phyloP scores from a whole-genome alignment of 441 rosid species.

The Dalechampia spathulata region DNA sequence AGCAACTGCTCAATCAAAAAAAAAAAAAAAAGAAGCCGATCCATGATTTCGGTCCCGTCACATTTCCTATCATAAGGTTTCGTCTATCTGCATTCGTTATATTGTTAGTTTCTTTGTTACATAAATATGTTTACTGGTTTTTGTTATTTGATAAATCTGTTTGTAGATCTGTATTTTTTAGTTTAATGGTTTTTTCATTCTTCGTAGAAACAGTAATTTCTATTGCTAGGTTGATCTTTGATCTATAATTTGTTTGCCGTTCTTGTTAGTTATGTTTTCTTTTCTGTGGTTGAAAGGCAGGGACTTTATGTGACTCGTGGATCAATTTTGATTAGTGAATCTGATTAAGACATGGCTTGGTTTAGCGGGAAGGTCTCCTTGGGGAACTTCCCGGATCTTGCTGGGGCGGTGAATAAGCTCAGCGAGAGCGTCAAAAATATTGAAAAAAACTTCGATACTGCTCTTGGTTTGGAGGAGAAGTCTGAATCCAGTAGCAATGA shows the following conservation, averaged over 20 bases:
- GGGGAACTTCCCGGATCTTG: conserved; percentile 91
- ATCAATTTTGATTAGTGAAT: conserved; percentile 6
- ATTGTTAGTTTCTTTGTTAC: neutral
- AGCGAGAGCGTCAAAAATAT: conserved; percentile 98
- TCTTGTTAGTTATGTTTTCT: neutral
- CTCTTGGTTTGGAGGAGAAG: conserved; percentile 88
- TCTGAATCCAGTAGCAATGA: conserved; percentile 50
- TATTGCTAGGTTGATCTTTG: too few species aligned
- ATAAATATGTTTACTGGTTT: neutral
- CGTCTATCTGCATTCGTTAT: neutral
- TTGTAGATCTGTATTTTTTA: neutral
- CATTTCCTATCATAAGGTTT: neutral
- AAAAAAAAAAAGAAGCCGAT: neutral
- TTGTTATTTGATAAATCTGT: neutral
- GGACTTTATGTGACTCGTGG: conserved; percentile 21
- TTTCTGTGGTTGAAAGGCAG: conserved; percentile 21
- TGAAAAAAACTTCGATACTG: conserved; percentile 91
- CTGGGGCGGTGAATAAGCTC: conserved; percentile 96
- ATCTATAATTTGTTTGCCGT: neutral
- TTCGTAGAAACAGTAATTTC: too few species aligned
- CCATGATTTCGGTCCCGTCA: neutral
- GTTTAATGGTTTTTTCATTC: neutral
- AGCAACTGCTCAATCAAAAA: too few species aligned
- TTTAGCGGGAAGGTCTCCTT: conserved; percentile 80
- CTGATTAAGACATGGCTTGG: conserved; percentile 73